Conservation (phyloP, 345 rosid genomes). For the Firmiana major region DNA sequence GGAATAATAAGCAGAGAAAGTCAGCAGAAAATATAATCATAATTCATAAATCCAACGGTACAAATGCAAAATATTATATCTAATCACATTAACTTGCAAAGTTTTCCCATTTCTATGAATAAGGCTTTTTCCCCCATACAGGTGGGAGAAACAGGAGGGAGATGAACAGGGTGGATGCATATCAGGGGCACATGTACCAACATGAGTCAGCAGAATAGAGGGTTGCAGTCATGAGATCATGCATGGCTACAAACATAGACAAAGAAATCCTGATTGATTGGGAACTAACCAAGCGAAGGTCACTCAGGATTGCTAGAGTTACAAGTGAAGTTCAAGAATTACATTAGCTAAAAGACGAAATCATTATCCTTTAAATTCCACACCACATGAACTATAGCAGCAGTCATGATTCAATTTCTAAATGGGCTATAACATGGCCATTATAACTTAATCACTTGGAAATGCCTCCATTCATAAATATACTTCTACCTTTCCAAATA, state of each 20-base stretch:
- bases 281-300: not conserved
- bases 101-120: not conserved
- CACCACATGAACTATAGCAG: not conserved
- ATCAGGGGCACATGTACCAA: not conserved
- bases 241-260: not conserved
- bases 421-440: not conserved
- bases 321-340: not conserved
- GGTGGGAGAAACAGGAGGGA: not conserved
- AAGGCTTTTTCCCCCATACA: not conserved
- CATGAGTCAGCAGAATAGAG: not conserved
- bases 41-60: not conserved
- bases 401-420: not conserved
- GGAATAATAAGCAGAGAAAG: slow-evolving; percentile 66
- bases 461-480: not conserved
- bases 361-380: not conserved
- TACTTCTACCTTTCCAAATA: not conserved
- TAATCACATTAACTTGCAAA: slow-evolving; percentile 10
- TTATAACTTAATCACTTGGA: not conserved
- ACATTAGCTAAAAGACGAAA: not conserved
- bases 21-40: slow-evolving; percentile 37
- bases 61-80: not conserved
- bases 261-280: not conserved
- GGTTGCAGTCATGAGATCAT: not conserved
- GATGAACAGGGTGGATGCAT: not conserved
- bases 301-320: not conserved